phyloP scores from a whole-genome alignment of 2,329 filamentous ascomycete species.

The Alternaria triticina region DNA sequence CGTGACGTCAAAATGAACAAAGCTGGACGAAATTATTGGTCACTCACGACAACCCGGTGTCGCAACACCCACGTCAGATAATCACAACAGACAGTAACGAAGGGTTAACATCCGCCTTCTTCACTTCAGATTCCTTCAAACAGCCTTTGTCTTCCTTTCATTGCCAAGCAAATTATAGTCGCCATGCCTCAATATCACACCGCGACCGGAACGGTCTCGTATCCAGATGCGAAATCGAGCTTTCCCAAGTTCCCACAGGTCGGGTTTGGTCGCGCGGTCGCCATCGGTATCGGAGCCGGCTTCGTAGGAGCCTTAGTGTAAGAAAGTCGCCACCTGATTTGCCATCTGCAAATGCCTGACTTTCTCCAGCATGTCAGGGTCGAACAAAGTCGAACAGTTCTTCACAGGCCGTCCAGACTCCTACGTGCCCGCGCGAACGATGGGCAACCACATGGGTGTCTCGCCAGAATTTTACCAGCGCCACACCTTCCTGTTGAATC shows the following conservation, averaged over 20 bases:
- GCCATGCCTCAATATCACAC: conserved; percentile 24
- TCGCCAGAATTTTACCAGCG: conserved; percentile 10
- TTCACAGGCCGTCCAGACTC: conserved; percentile 38
- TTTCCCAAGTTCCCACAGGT: conserved; percentile 25
- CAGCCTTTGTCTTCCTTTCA: too few relatives aligned
- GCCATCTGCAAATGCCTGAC: background rate
- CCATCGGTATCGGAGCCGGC: conserved; percentile 24
- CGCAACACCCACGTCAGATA: too few relatives aligned
- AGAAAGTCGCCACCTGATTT: background rate
- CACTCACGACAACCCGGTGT: too few relatives aligned
- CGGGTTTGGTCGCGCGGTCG: conserved; percentile 24
- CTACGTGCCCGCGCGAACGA: conserved; percentile 40
- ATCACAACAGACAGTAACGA: too few relatives aligned
- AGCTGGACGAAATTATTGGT: too few relatives aligned
- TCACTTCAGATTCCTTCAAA: too few relatives aligned
- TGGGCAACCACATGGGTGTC: conserved; percentile 34
- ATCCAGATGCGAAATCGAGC: conserved; percentile 23
- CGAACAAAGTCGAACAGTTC: conserved; percentile 37
- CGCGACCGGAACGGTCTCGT: conserved; percentile 14
- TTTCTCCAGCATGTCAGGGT: conserved; percentile 33
- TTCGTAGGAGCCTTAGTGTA: conserved; percentile 22
- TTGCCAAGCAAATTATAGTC: too few relatives aligned
- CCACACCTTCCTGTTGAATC: conserved; percentile 33
- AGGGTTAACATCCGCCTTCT: too few relatives aligned
- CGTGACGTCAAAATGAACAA: too few relatives aligned